These are phyloP conservation scores for Triticum urartu DNA, from an alignment of 176 grass and related monocot species.

Conservation along the genomic window DNA sequence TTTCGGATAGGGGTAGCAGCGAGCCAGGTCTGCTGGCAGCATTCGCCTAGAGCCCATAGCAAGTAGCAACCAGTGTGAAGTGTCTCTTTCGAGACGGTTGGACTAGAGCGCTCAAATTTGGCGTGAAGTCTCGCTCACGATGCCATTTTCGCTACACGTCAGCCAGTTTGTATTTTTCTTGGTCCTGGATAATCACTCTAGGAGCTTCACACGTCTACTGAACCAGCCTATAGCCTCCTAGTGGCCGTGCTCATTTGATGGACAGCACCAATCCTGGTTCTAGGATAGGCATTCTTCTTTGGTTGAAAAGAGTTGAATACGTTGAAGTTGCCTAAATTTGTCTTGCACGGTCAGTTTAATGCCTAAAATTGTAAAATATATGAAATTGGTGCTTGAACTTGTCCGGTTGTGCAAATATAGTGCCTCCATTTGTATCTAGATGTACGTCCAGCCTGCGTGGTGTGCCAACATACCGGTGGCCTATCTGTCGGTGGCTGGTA, in stretches of 20 bases:
- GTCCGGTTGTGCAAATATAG: too few relatives aligned
- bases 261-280: neutral
- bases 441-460: too few relatives aligned
- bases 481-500: too few relatives aligned
- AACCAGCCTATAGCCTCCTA: neutral
- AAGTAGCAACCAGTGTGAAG: neutral
- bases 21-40: neutral
- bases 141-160: constrained; percentile 16
- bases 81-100: neutral
- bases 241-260: neutral
- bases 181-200: neutral
- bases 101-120: constrained; percentile 21
- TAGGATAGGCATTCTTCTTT: neutral
- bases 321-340: too few relatives aligned
- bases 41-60: neutral
- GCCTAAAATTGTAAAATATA: too few relatives aligned
- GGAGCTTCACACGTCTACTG: constrained; percentile 3
- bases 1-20: neutral
- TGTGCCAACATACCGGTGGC: too few relatives aligned
- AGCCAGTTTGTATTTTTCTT: constrained; percentile 1
- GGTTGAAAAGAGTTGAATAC: too few relatives aligned
- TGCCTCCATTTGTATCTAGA: too few relatives aligned
- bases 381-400: too few relatives aligned
- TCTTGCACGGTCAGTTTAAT: too few relatives aligned
- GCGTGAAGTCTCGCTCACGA: constrained; percentile 9